Base-by-base conservation (phyloP, 106 monocot genomes). In the Ottelia alismoides region DNA sequence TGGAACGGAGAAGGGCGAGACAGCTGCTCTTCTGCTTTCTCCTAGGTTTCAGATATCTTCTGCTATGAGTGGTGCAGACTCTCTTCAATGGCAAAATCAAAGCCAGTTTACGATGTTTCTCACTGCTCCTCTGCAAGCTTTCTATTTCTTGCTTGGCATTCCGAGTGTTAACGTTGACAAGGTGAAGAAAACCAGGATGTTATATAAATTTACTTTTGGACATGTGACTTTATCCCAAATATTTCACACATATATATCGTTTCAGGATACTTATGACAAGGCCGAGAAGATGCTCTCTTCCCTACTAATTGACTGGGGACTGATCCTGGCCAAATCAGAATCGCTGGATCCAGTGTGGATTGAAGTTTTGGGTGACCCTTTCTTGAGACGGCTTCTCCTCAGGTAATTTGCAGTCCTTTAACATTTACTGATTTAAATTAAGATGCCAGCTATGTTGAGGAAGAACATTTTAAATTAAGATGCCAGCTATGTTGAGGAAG, bases 31-130 rank as follows among this genome's bases (percentile, higher is more conserved):
- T 63, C 71, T 88, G 3, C 78, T 94, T 47, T 94, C 94, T 47
- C 88, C 94, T 66, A 61, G 44, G 49, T 75, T 64, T 47, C 63
- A 60, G 20, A 11, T 26, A 63, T 55, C 77, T 63, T 63, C 72
- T 25, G 20, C 53, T 2, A 31, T 60, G 11, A 47, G 26, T 27
- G 22, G 45, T 52, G 18, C 66, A 46, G 88, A 84, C 24, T 68
- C 63, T 51, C 11, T 48, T 1, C 62, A 48, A 16, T 45, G 47
- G 31, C 82, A 83, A 60, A 70, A 57, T 68, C 81, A 75, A 56
- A 81, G 78, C 60, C 68, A 74, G 32, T 94, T 94, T 50, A 88
- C 94, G 53, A 74, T 94, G 70, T 94, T 94, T 35, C 78, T 94
- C 20, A 94, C 94, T 12, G 64, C 84, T 31, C 93, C 94, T 52